phyloP scores from a whole-genome alignment of 768 basidiomycete genomes.

The Butyriboletus loyo region DNA sequence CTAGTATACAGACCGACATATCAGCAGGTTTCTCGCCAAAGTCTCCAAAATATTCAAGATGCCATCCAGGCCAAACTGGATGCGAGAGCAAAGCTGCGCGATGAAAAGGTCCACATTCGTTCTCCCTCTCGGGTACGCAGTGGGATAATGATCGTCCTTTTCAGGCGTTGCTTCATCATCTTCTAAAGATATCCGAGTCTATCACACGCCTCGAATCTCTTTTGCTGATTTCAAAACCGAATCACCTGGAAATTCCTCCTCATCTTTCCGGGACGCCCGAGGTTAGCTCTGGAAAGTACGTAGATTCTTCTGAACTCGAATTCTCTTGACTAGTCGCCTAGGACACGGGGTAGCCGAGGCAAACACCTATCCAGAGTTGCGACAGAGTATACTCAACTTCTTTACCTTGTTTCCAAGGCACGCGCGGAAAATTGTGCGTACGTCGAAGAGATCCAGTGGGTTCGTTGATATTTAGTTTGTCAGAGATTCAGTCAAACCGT shows the following conservation, averaged over 20 bases:
- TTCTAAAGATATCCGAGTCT: slow-evolving; percentile 92
- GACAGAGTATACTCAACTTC: slow-evolving; percentile 86
- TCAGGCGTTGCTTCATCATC: slow-evolving; percentile 78
- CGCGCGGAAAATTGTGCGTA: slow-evolving; percentile 72
- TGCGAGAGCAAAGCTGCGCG: slow-evolving; percentile 70
- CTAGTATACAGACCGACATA: neutral
- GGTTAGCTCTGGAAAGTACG: slow-evolving; percentile 38
- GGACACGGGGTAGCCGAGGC: slow-evolving; percentile 60
- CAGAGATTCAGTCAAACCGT: slow-evolving; percentile 6
- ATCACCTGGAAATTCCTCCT: slow-evolving; percentile 32
- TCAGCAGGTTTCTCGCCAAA: slow-evolving; percentile 52
- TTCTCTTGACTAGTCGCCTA: slow-evolving; percentile 26
- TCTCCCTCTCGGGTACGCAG: neutral
- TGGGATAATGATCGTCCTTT: slow-evolving; percentile 2
- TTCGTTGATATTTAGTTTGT: slow-evolving; percentile 39
- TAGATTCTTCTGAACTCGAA: neutral
- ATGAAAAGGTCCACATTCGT: slow-evolving; percentile 62
- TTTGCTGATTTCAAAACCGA: slow-evolving; percentile 58
- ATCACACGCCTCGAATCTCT: slow-evolving; percentile 85
- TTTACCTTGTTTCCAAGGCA: slow-evolving; percentile 88
- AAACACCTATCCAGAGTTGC: slow-evolving; percentile 85
- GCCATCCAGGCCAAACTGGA: slow-evolving; percentile 77
- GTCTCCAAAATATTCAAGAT: slow-evolving; percentile 64
- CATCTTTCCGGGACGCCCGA: slow-evolving; percentile 27
- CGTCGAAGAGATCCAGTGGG: slow-evolving; percentile 83